Base-by-base conservation (phyloP, 345 rosid genomes). In the Kandelia obovata region DNA sequence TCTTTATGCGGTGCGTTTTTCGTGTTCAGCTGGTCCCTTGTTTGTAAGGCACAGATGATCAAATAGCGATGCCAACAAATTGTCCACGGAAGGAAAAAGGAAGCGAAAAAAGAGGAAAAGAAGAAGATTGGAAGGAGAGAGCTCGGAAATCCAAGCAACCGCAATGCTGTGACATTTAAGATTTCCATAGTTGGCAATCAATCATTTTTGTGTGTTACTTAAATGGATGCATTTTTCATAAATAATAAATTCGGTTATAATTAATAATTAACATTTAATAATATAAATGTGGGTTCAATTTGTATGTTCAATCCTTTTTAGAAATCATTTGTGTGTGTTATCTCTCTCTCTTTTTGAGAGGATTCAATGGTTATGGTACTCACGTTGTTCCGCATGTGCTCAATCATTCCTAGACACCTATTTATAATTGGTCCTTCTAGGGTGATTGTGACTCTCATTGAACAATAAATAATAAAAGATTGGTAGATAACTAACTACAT, bases 321-420 rank as follows among this genome's bases (percentile, higher is more conserved):
- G 21, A 21, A 21, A 21, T 21, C 21, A 21, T 21, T 21, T 21
- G 21, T 21, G 21, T 21, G 21, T 21, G 68, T 77, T 57, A 61
- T 47, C 37, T 52, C 52, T 55, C n/a, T 31, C 53, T 65, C 43
- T 15, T 31, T 56, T 20, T 52, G 2, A 1, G 39, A 62, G 51
- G 76, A 75, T 76, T n/a, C 37, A 53, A 11, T 43, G 10, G 51
- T 31, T 43, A 6, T 19, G 67, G 57, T 27, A 67, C 58, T 77
- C 83, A 81, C 82, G 82, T 79, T 78, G 79, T 72, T 61, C 81
- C 82, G 59, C 79, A 73, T 75, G 78, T 73, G 71, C 77, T 77
- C 79, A 81, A 79, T 79, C 83, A 79, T 72, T 76, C 73, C 74
- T 73, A 55, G 64, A 71, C 23, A 15, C 15, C 17, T 37, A 5